These are phyloP conservation scores for Rhodofomes roseus DNA, from an alignment of 1,284 basidiomycete species.

Conservation along the genomic window DNA sequence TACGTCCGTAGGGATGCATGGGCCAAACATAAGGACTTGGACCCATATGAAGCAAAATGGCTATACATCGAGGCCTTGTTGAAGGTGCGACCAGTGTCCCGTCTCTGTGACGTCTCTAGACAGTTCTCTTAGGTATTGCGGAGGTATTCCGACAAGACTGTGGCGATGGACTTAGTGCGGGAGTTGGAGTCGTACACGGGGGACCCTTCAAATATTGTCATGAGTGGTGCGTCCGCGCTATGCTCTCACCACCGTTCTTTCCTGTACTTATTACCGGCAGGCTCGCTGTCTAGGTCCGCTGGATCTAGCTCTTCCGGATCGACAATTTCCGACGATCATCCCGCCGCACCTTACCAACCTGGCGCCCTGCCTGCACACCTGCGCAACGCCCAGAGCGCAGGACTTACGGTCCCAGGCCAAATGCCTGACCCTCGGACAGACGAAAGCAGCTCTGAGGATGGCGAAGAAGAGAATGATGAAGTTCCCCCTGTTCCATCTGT, in stretches of 20 bases:
- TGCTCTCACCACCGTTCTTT: not conserved
- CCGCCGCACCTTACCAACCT: slow-evolving; percentile 23
- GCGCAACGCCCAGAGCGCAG: slow-evolving; percentile 11
- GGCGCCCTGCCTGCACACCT: slow-evolving; percentile 17
- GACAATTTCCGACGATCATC: slow-evolving; percentile 43
- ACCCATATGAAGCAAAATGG: slow-evolving; percentile 81
- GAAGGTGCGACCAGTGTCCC: slow-evolving; percentile 48
- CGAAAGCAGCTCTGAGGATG: slow-evolving; percentile 38
- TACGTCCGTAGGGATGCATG: slow-evolving; percentile 78
- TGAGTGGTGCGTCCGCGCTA: slow-evolving; percentile 53
- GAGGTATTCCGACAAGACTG: slow-evolving; percentile 80
- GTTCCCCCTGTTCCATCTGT: slow-evolving; percentile 30
- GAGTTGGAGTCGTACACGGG: slow-evolving; percentile 83
- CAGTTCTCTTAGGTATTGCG: slow-evolving; percentile 59
- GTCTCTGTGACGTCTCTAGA: not conserved
- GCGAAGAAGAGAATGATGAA: slow-evolving; percentile 42
- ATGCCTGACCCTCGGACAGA: slow-evolving; percentile 20
- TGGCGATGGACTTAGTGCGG: slow-evolving; percentile 70
- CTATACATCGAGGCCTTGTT: slow-evolving; percentile 86
- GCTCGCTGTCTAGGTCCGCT: slow-evolving; percentile 43
- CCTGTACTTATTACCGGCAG: slow-evolving; percentile 28
- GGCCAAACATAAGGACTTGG: slow-evolving; percentile 85
- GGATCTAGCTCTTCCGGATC: slow-evolving; percentile 62
- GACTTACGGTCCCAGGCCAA: slow-evolving; percentile 4
- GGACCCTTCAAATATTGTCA: slow-evolving; percentile 63